Evolutionary conservation across 768 basidiomycete species (phyloP), one percentile per base, ranked within the genome.

Genomic region (Termitomyces bulborhizus): DNA sequence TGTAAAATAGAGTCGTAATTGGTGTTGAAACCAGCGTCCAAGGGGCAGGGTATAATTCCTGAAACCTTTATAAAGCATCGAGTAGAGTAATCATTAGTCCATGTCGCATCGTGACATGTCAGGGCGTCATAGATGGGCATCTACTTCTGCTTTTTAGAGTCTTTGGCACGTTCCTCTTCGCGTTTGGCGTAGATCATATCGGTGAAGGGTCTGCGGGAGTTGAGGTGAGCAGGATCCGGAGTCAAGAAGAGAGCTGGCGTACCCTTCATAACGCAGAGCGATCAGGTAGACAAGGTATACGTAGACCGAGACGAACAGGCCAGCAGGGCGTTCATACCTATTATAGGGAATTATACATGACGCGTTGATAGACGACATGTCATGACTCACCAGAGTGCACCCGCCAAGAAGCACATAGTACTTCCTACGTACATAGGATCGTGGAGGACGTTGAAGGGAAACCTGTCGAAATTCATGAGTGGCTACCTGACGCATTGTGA

Each of bases 341-440:
- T 24, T 48, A 37, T 27, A 44, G 34, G 47, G 46, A 21, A 46
- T 41, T 7, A 18, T 26, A 21, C 26, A 36, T 29, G 16, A 6
- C 29, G n/a, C 36, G 0, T 26, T 54, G 18, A 27, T 39, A 50
- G 44, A 57, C 39, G 49, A 51, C 24, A 24, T 13, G 55, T 15
- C 21, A 26, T 4, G 15, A 36, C 86, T 63, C 56, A 93, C 93
- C 93, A 96, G 34, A 99, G 76, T 0, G 96, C 88, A 1, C 83
- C 85, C 21, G 85, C 95, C 37, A 82, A 71, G 72, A 98, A 98
- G 67, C 86, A 90, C 74, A 99, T 73, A 5, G 93, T 94, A 65
- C 88, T 93, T 7, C 96, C 96, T 45, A 93, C 89, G 66, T 99
- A 98, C 96, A 99, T 99, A 0, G 96, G 96, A 69, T 97, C 88